Conservation (phyloP, 1,284 basidiomycete species). For the Pyrrhoderma noxium region DNA sequence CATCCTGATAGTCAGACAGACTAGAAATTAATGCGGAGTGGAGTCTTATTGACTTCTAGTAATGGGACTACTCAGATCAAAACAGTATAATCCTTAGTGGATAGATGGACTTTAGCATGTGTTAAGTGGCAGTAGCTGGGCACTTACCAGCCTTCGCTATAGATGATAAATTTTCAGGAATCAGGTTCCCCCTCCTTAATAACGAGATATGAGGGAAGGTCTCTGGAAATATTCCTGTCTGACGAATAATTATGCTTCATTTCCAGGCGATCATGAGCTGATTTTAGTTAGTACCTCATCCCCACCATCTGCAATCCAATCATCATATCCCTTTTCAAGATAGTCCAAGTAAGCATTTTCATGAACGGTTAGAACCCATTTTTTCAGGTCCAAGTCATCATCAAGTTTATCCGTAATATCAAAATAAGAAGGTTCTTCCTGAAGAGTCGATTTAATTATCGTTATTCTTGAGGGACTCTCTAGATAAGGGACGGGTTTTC, state of each 20-base stretch:
- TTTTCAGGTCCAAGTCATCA: slow-evolving; percentile 17
- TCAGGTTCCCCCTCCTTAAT: slow-evolving; percentile 8
- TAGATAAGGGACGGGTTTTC: slow-evolving; percentile 26
- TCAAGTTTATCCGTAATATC: slow-evolving; percentile 20
- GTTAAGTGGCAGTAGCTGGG: background rate
- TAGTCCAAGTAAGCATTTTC: slow-evolving; percentile 26
- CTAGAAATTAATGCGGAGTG: background rate
- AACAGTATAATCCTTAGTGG: slow-evolving; percentile 30
- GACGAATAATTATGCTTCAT: background rate
- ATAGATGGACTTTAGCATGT: background rate
- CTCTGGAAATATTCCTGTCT: slow-evolving; percentile 30
- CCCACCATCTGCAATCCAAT: slow-evolving; percentile 29
- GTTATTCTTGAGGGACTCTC: slow-evolving; percentile 28
- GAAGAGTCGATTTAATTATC: slow-evolving; percentile 25
- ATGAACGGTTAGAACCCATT: slow-evolving; percentile 23
- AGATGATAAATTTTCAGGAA: slow-evolving; percentile 16
- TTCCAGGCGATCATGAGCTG: background rate
- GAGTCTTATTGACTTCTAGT: slow-evolving; percentile 23
- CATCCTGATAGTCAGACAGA: background rate
- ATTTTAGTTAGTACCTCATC: slow-evolving; percentile 22
- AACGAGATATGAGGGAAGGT: slow-evolving; percentile 26
- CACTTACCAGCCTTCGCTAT: slow-evolving; percentile 27
- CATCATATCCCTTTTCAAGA: slow-evolving; percentile 26
- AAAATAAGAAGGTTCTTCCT: slow-evolving; percentile 19
- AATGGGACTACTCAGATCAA: slow-evolving; percentile 32